Conservation (phyloP, 2,329 filamentous ascomycete species). For the Pseudopyricularia javanii region DNA sequence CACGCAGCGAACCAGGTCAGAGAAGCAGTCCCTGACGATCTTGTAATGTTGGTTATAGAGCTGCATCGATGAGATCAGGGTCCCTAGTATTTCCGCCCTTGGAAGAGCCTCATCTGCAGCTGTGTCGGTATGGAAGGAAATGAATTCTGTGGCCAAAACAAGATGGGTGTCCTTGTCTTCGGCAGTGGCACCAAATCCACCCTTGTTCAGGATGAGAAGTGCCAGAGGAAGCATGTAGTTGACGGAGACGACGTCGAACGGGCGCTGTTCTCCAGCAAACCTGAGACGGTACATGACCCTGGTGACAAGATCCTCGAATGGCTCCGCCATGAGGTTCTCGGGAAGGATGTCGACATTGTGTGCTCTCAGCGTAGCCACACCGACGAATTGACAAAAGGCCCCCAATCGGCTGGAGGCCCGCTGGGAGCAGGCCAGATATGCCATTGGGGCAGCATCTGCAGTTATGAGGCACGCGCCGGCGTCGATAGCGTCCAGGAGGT, state of each 20-base stretch:
- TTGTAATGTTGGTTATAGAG: conserved; percentile 89
- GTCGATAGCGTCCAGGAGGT: conserved; percentile 62
- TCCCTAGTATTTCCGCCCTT: conserved; percentile 57
- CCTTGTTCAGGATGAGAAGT: conserved; percentile 64
- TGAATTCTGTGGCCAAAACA: conserved; percentile 74
- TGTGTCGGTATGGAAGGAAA: conserved; percentile 76
- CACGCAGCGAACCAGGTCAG: conserved; percentile 73
- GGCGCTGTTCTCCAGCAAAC: conserved; percentile 85
- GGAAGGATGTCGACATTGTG: conserved; percentile 63
- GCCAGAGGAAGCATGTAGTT: conserved; percentile 79
- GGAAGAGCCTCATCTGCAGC: conserved; percentile 67
- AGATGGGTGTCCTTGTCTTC: conserved; percentile 87
- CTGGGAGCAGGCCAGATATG: conserved; percentile 70
- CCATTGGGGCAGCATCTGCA: conserved; percentile 63
- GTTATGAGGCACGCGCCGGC: conserved; percentile 73
- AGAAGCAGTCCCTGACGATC: conserved; percentile 81
- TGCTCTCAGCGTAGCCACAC: conserved; percentile 73
- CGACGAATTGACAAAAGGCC: conserved; percentile 67
- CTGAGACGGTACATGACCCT: conserved; percentile 82
- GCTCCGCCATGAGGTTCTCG: conserved; percentile 61
- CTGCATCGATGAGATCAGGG: conserved; percentile 74
- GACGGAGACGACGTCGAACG: conserved; percentile 77
- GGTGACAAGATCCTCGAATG: conserved; percentile 74
- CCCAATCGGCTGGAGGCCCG: conserved; percentile 66
- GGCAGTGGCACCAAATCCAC: conserved; percentile 58